phyloP scores from a whole-genome alignment of 2,329 filamentous ascomycete species.

The Hypoxylon sp. region DNA sequence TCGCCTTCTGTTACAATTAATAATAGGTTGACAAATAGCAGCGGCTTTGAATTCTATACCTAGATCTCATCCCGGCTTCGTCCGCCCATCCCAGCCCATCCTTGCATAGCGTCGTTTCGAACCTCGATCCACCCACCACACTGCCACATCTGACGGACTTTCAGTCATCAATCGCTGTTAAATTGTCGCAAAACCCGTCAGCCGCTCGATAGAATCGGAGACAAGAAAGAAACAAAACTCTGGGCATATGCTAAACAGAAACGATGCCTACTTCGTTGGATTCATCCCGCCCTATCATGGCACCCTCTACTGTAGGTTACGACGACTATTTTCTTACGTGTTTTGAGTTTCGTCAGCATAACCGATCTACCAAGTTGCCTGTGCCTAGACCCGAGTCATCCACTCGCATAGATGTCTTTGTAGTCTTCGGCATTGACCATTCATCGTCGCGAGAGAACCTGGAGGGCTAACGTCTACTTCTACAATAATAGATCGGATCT shows the following conservation, averaged over 20 bases:
- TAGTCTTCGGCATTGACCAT: slow-evolving; percentile 11
- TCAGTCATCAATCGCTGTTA: slow-evolving; percentile 29
- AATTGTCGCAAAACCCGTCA: slow-evolving; percentile 31
- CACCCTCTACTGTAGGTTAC: slow-evolving; percentile 67
- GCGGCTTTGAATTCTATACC: background rate
- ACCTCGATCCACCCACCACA: slow-evolving; percentile 40
- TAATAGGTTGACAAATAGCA: background rate
- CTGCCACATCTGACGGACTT: slow-evolving; percentile 31
- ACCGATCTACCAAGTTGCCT: background rate
- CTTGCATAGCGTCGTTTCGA: slow-evolving; percentile 43
- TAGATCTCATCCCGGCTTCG: slow-evolving; percentile 36
- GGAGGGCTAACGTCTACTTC: slow-evolving; percentile 22
- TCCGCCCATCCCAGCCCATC: slow-evolving; percentile 33
- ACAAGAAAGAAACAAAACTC: slow-evolving; percentile 19
- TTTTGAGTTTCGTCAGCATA: slow-evolving; percentile 23
- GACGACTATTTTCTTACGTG: slow-evolving; percentile 21
- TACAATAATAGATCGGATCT: slow-evolving; percentile 50
- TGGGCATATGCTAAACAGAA: slow-evolving; percentile 7
- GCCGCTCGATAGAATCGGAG: slow-evolving; percentile 1
- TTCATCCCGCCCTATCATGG: slow-evolving; percentile 73
- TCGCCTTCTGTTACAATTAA: slow-evolving; percentile 12
- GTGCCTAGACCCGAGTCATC: background rate
- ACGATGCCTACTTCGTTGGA: slow-evolving; percentile 71
- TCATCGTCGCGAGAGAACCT: background rate
- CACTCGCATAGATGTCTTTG: background rate